Evolutionary conservation across 1,284 basidiomycete species (phyloP).

Genomic region (Puccinia brachypodii): DNA sequence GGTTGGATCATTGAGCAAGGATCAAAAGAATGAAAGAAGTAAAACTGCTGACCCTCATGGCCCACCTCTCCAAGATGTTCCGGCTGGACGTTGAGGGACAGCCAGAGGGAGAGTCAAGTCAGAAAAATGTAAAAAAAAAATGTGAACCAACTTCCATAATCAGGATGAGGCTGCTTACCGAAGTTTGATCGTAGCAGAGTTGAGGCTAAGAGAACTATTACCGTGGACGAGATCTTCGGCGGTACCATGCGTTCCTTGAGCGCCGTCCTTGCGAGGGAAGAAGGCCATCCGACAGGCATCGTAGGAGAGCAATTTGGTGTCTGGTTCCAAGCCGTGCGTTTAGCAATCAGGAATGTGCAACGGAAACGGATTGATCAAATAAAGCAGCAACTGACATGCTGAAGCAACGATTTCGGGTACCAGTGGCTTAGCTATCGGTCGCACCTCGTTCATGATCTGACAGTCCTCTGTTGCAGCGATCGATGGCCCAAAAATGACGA

Average conservation of each 20-base stretch:
- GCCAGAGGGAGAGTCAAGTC: not conserved
- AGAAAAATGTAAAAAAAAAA: not conserved
- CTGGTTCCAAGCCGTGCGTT: not conserved
- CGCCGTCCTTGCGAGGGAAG: conserved; percentile 41
- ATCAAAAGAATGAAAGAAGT: not conserved
- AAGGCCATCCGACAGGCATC: conserved; percentile 41
- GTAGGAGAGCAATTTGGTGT: conserved; percentile 42
- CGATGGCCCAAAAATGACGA: not conserved
- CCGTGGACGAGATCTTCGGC: conserved; percentile 15
- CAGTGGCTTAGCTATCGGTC: conserved; percentile 39
- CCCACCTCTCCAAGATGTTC: conserved; percentile 44
- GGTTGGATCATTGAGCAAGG: not conserved
- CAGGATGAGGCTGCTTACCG: conserved; percentile 6
- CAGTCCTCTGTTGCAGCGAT: conserved; percentile 32
- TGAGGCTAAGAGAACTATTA: not conserved
- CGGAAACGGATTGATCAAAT: not conserved
- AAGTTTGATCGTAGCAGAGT: conserved; percentile 33
- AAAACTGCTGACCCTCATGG: conserved; percentile 31
- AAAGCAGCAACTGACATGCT: conserved; percentile 23
- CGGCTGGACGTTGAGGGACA: not conserved
- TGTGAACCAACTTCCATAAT: not conserved
- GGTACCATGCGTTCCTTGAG: conserved; percentile 35
- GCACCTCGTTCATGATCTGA: conserved; percentile 38
- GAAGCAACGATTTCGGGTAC: conserved; percentile 45
- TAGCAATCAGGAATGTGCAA: not conserved